A percentile compares a stretch with the other conserved stretches of the same genome.
Evolutionary conservation across 768 basidiomycete species (phyloP).

Genomic region (Lactarius vividus): DNA sequence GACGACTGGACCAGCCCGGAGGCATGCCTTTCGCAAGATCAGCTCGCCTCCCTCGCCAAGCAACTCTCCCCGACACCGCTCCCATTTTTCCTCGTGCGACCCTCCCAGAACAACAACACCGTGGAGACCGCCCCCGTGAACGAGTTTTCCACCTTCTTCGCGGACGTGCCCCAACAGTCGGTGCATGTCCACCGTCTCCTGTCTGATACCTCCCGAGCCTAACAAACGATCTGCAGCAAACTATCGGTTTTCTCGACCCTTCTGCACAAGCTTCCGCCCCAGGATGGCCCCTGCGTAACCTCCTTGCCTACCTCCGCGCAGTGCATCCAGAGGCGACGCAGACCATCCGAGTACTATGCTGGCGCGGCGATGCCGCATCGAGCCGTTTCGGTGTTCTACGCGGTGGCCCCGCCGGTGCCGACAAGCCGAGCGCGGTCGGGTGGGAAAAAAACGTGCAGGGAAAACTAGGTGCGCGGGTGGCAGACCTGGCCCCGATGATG

Average conservation of each 20-base stretch:
- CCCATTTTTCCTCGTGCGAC: conserved; percentile 64
- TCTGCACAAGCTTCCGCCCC: conserved; percentile 54
- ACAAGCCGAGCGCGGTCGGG: conserved; percentile 68
- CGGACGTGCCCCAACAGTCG: conserved; percentile 39
- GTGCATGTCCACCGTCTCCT: conserved; percentile 38
- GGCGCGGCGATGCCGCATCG: conserved; percentile 64
- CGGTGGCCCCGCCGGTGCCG: conserved; percentile 34
- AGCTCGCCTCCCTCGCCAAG: conserved; percentile 42
- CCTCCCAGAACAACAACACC: conserved; percentile 34
- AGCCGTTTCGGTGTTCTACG: conserved; percentile 59
- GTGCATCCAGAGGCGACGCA: conserved; percentile 50
- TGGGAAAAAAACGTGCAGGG: conserved; percentile 95
- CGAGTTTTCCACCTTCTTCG: conserved; percentile 58
- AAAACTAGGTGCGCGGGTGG: conserved; percentile 81
- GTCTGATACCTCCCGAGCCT: not conserved
- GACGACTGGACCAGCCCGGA: conserved; percentile 58
- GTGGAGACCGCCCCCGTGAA: conserved; percentile 53
- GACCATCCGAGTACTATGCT: conserved; percentile 65
- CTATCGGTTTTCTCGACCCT: conserved; percentile 56
- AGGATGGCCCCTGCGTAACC: conserved; percentile 94
- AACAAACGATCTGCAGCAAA: conserved; percentile 28
- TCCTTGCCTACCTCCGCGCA: conserved; percentile 75
- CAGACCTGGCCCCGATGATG: conserved; percentile 95
- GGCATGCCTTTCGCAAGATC: conserved; percentile 41
- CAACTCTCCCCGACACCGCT: conserved; percentile 43